These are phyloP conservation scores for Arabidopsis hybrid DNA, from an alignment of 441 rosid genomes.

Conservation along the genomic window DNA sequence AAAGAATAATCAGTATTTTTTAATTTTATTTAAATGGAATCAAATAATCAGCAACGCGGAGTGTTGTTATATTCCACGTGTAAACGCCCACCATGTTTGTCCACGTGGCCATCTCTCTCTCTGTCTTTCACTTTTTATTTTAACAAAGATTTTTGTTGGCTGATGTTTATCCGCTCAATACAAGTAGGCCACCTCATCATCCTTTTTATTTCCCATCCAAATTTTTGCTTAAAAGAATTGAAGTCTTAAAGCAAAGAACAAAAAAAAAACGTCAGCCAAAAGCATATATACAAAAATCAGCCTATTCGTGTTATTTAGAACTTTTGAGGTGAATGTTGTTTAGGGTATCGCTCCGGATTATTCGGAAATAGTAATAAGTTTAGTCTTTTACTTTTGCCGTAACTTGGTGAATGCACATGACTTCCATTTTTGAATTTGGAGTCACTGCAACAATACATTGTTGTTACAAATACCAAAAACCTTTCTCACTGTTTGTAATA, in stretches of 20 bases:
- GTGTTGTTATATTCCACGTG: conserved; percentile 31
- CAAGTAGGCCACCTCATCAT: background rate
- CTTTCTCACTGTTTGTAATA: background rate
- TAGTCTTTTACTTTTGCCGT: too few species aligned
- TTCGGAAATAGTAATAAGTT: background rate
- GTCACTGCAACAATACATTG: too few species aligned
- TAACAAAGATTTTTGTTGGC: too few species aligned
- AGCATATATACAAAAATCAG: background rate
- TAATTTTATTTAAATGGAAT: background rate
- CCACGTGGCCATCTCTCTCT: conserved; percentile 13
- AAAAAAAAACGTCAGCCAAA: too few species aligned
- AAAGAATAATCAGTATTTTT: too few species aligned
- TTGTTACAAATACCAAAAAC: background rate
- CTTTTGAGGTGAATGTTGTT: background rate
- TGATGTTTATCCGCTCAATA: conserved; percentile 23
- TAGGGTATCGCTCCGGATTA: conserved; percentile 4
- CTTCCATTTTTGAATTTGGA: too few species aligned
- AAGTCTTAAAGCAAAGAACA: background rate
- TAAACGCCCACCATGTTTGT: background rate
- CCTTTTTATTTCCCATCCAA: background rate
- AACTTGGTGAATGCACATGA: too few species aligned
- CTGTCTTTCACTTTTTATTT: too few species aligned
- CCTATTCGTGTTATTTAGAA: background rate
- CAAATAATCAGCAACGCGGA: conserved; percentile 19
- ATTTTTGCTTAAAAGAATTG: background rate